Evolutionary conservation across 2,329 filamentous ascomycete species (phyloP), one percentile per base, ranked within the genome.

Genomic region (Clarireedia paspali): DNA sequence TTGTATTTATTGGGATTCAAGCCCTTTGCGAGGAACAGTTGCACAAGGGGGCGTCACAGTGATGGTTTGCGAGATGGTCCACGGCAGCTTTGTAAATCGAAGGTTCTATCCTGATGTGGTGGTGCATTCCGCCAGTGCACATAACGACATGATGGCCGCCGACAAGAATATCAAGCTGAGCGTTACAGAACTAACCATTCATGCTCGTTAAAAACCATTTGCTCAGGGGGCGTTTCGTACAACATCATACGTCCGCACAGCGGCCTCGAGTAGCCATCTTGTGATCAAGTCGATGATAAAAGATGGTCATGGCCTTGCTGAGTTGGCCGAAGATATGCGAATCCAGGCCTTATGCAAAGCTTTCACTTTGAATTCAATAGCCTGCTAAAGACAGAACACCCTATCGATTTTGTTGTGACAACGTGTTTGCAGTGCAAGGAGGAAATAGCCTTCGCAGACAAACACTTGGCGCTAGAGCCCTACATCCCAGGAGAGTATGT

Each of bases 31-130:
- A 20, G 20, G 20, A 20, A 20, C 20, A 20, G 20, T 20, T 20
- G 20, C 20, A 20, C 20, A 20, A 20, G 20, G 20, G 20, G 20
- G 20, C 20, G 20, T 20, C 20, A 20, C 20, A 20, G 20, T 20
- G 20, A 20, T 20, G 20, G 20, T 20, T 20, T 20, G 20, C 20
- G 20, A 20, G 20, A 20, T 20, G 20, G 20, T 20, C 20, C 20
- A 20, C 20, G 20, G 20, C 20, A 20, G 20, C 20, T 20, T 20
- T 20, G 20, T 20, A 20, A 20, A 20, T 20, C 20, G 20, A 20
- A 20, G 36, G 15, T 38, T 38, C 36, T 4, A 15, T 38, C 36
- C 72, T 30, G 81, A 78, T 2, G 75, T 76, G 2, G 72, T 69
- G 17, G 9, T 23, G 17, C 42, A 3, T 23, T 10, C 12, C 42